These are phyloP conservation scores for Xylariaceae sp. DNA, from an alignment of 2,329 filamentous ascomycete species.

Conservation along the genomic window DNA sequence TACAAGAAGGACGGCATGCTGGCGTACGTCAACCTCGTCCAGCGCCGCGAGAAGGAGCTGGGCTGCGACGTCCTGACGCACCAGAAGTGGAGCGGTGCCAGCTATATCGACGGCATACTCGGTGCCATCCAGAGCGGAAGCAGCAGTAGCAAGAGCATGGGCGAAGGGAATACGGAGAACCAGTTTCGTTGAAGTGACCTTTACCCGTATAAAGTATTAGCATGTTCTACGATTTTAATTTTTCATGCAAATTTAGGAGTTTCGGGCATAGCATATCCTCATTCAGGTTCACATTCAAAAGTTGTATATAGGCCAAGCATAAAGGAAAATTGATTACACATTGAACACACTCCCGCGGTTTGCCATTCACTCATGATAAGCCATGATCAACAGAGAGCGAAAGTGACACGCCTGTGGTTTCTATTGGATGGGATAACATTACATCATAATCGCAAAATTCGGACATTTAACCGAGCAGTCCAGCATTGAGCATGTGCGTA, in stretches of 20 bases:
- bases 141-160: conserved; percentile 85
- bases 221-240: neutral
- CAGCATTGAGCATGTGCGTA: too few relatives aligned
- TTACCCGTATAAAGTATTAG: neutral
- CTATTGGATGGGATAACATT: too few relatives aligned
- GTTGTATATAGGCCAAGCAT: conserved; percentile 2
- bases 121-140: conserved; percentile 89
- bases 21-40: conserved; percentile 92
- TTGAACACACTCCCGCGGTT: too few relatives aligned
- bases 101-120: conserved; percentile 80
- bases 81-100: conserved; percentile 72
- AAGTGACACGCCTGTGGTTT: too few relatives aligned
- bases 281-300: neutral
- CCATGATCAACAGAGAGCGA: too few relatives aligned
- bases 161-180: conserved; percentile 84
- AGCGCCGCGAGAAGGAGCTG: conserved; percentile 82
- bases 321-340: neutral
- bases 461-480: too few relatives aligned
- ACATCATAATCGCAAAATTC: too few relatives aligned
- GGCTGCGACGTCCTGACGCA: conserved; percentile 91
- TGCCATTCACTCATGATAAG: too few relatives aligned
- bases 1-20: conserved; percentile 95
- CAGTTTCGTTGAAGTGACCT: conserved; percentile 41
- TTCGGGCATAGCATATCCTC: conserved; percentile 4
- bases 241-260: conserved; percentile 1